These are phyloP conservation scores for Glycyrrhiza uralensis DNA, from an alignment of 306 rosid genomes.

Conservation along the genomic window DNA sequence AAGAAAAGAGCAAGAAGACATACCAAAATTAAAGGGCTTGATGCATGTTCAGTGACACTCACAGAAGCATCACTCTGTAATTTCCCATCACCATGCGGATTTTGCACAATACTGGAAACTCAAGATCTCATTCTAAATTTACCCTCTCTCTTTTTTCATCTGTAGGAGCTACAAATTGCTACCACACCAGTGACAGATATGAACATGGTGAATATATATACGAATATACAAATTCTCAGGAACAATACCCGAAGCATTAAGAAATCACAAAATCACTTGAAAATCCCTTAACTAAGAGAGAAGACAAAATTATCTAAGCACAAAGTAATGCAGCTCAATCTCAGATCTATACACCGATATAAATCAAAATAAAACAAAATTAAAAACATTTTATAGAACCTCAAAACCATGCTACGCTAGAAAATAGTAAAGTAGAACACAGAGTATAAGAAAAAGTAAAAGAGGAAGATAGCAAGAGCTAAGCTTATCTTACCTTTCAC, in stretches of 20 bases:
- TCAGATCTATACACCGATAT: not conserved
- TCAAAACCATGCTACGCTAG: not conserved
- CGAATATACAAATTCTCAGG: not conserved
- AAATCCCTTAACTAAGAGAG: not conserved
- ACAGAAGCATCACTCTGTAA: conserved; percentile 31
- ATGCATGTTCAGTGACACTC: not conserved
- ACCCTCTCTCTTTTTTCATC: not conserved
- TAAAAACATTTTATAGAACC: not conserved
- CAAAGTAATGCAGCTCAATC: not conserved
- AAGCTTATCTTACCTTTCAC: conserved; percentile 34
- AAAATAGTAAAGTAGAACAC: not conserved
- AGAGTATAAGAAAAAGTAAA: not conserved
- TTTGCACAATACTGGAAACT: not conserved
- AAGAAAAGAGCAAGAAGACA: not conserved
- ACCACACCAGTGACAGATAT: not conserved
- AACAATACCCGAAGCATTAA: not conserved
- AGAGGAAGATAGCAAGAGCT: not conserved
- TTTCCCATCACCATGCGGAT: too few species aligned
- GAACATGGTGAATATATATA: too few species aligned
- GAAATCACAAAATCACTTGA: not conserved
- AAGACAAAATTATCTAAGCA: not conserved
- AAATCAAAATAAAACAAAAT: not conserved
- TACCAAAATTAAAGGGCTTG: conserved; percentile 34
- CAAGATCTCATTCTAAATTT: not conserved
- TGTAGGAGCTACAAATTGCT: not conserved